Evolutionary conservation across 768 basidiomycete species (phyloP), one percentile per base, ranked within the genome.

Genomic region (Phlebiopsis gigantea): DNA sequence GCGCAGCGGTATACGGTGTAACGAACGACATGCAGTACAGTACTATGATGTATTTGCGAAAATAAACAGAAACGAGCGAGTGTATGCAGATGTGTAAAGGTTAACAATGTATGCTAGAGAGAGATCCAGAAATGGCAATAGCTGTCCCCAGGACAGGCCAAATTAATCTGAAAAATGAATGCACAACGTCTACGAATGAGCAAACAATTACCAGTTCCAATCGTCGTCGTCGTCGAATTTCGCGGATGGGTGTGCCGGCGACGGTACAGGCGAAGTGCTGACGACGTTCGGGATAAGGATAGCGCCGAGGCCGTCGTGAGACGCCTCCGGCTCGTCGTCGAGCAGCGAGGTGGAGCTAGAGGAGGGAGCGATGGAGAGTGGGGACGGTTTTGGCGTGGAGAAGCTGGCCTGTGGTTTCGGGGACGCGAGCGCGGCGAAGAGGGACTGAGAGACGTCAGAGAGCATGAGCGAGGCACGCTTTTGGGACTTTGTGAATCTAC

Each of bases 401-500:
- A 51, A 65, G 5, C 48, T 41, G 10, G 69, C 61, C 2, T 75
- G 62, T 24, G 62, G 57, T 14, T 71, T 57, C 5, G 71, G 70
- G 0, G 74, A 69, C 14, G 72, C 60, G 1, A 79, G 74, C 6
- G 77, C 83, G 2, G 78, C 74, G 9, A 76, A 76, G 31, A 84
- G 72, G 41, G 79, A 76, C 58, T 78, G 76, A 5, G 84, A 84
- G 19, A 88, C 79, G 65, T 88, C 87, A 0, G 84, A 79, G 53
- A 89, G 65, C 28, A 89, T 75, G 1, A 79, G 61, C 0, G 87
- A 86, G 0, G 87, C 87, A 21, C 86, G 83, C 69, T 86, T 87
- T 57, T 84, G 84, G 62, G 73, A 76, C 62, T 83, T 87, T 17
- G 81, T 73, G 63, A 88, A 79, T n/a, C 87, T 89, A 58, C 26